Evolutionary conservation across 345 rosid genomes (phyloP).

Genomic region (Sisymbrium irio): DNA sequence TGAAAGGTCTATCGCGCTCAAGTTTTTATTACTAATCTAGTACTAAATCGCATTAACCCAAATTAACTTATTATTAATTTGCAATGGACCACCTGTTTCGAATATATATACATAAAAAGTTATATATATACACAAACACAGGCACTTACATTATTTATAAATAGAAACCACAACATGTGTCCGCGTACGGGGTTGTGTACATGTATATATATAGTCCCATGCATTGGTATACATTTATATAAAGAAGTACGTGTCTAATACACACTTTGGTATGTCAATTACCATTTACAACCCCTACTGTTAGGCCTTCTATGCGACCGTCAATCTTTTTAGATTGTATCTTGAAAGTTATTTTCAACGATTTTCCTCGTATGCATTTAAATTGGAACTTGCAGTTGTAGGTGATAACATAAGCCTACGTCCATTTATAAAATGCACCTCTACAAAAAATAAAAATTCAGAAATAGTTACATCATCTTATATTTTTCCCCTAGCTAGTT

Average conservation of each 20-base stretch:
- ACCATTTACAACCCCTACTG: background rate
- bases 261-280: background rate
- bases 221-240: background rate
- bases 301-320: background rate
- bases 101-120: background rate
- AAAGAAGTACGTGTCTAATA: background rate
- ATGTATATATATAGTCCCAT: background rate
- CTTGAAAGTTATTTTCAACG: background rate
- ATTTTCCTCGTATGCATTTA: no score
- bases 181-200: background rate
- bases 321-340: background rate
- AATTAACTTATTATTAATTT: background rate
- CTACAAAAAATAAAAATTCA: no score
- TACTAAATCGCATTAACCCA: constrained; percentile 31
- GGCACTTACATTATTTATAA: background rate
- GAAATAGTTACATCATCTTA: no score
- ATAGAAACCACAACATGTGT: background rate
- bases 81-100: constrained; percentile 16
- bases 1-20: constrained; percentile 34
- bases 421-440: no score
- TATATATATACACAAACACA: background rate
- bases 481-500: no score
- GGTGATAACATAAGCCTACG: no score
- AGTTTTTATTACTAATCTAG: constrained; percentile 30
- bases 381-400: no score